These are phyloP conservation scores for Flaveria ramosissima DNA, from an alignment of 129 eudicot species.

Conservation along the genomic window DNA sequence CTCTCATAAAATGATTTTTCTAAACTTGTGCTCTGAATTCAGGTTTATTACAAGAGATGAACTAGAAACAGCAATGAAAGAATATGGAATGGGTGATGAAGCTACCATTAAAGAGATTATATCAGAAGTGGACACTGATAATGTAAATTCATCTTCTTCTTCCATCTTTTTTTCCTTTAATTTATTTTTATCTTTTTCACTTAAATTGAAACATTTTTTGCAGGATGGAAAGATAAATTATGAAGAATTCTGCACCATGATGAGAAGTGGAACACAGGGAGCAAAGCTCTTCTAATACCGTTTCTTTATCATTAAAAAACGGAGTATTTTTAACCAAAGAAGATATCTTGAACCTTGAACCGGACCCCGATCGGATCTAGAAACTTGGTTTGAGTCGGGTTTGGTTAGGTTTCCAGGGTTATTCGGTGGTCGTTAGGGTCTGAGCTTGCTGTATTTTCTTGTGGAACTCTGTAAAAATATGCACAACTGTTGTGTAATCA, in stretches of 20 bases:
- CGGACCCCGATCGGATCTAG: not conserved
- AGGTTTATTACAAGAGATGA: slow-evolving; percentile 92
- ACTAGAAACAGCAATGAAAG: slow-evolving; percentile 79
- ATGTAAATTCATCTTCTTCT: slow-evolving; percentile 46
- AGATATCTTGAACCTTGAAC: not conserved
- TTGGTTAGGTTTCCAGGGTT: slow-evolving; percentile 4
- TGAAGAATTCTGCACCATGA: slow-evolving; percentile 17
- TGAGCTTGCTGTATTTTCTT: slow-evolving; percentile 20
- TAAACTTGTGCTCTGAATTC: not conserved
- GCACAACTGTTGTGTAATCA: not conserved
- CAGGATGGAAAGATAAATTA: slow-evolving; percentile 19
- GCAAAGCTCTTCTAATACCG: not conserved
- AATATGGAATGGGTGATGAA: slow-evolving; percentile 84
- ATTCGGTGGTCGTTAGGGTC: slow-evolving; percentile 1
- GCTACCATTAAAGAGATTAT: slow-evolving; percentile 79
- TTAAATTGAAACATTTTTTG: slow-evolving; percentile 11
- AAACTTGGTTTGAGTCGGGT: not conserved
- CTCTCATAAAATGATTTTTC: not conserved
- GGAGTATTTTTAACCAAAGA: not conserved
- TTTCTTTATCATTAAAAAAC: not conserved
- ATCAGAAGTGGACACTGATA: slow-evolving; percentile 86
- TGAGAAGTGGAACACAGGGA: slow-evolving; percentile 23
- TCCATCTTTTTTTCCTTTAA: not conserved
- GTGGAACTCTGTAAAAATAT: slow-evolving; percentile 21
- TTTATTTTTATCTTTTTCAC: not conserved